These are phyloP conservation scores for Macadamia integrifolia DNA, from an alignment of 164 flowering plant species.

Conservation along the genomic window DNA sequence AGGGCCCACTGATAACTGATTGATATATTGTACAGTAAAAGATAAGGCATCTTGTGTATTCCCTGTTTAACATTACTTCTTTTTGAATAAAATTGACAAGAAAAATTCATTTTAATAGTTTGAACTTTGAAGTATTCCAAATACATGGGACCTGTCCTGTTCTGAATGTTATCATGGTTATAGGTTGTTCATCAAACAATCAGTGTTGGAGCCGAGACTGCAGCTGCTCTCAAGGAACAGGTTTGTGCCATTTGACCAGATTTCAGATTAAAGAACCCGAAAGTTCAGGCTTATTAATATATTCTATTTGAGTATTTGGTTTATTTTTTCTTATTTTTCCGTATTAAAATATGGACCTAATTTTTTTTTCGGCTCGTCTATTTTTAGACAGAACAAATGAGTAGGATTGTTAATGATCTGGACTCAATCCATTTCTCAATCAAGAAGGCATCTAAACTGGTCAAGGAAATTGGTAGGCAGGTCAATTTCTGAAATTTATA, in stretches of 20 bases:
- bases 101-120: no score
- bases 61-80: no score
- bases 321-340: neutral
- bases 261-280: neutral
- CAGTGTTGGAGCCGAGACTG: conserved; percentile 82
- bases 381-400: conserved; percentile 95
- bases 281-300: neutral
- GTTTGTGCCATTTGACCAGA: conserved; percentile 25
- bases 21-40: no score
- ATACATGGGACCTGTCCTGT: no score
- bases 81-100: no score
- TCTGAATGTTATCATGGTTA: neutral
- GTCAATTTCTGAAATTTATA: conserved; percentile 12
- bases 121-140: no score
- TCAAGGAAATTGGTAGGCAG: conserved; percentile 45
- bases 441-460: conserved; percentile 78
- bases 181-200: conserved; percentile 84
- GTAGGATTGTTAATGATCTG: conserved; percentile 87
- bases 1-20: no score
- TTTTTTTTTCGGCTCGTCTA: neutral
- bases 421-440: conserved; percentile 93
- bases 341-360: neutral
- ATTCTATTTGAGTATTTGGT: neutral
- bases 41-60: no score
- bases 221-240: conserved; percentile 91